Base-by-base conservation (phyloP, 352 stramenopile genomes). In the Globisporangium spinosum region DNA sequence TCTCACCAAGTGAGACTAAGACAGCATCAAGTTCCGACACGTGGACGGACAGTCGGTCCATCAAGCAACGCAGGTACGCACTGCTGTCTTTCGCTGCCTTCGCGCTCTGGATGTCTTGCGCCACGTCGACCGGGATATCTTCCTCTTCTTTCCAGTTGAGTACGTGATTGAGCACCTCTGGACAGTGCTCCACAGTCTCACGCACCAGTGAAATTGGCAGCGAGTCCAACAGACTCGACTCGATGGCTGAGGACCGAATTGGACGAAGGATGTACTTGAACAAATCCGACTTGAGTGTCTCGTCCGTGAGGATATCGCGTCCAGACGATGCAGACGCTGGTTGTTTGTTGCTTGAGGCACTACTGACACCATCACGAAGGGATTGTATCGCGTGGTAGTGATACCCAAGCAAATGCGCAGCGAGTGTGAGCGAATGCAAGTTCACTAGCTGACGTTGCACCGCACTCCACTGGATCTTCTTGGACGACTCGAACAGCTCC, bases 181-280 rank as follows among this genome's bases (percentile, higher is more conserved):
- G 85, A 60, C 85, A 93, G 15, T 91, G 83, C 22, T 85, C 80
- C 23, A 93, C 89, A 1, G 85, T 91, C 72, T 93, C 85, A 22
- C 83, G 76, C 10, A 91, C 85, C 0, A 93, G 68, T 15, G 85
- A 89, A 34, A 91, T 91, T 4, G 85, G 85, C 1, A 93, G 65
- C n/a, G 77, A 78, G 59, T 93, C 85, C 27, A 89, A 79, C 1
- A 93, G 63, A 68, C 85, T 90, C 0, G 85, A 93, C 67, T 93
- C 85, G 43, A 93, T 93, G 0, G 85, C 85, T 25, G 85, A 89
- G 12, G 85, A 93, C 40, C 85, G 81, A 56, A 93, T 89, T 1
- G 85, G 85, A 3, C 85, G 85, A 23, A 93, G 64, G 32, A 93
- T 87, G 59, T 84, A 93, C 69, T 89, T 93, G 75, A 93, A 90